Base-by-base conservation (phyloP, 345 rosid genomes). In the Sonneratia caseolaris region DNA sequence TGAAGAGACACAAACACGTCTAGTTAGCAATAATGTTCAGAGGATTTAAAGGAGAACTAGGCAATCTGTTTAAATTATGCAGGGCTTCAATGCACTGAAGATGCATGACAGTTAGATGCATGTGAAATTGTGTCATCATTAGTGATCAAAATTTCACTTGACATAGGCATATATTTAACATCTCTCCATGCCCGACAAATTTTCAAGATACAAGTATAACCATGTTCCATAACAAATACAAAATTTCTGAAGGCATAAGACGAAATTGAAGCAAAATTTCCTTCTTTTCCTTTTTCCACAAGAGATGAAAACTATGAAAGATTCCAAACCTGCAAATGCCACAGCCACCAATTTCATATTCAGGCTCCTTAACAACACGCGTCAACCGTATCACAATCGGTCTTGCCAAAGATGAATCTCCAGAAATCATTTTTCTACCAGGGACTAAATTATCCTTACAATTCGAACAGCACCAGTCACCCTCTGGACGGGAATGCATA, bases 291-390 rank as follows among this genome's bases (percentile, higher is more conserved):
- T 18, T 4, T 43, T 21, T 47, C 66, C 36, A 59, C 59, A 75
- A 73, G 37, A 69, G 59, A 42, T 47, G 51, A 27, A 3, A 72
- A 43, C 10, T 49, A 18, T 21, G 35, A 37, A 21, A 72, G 43
- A 32, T 36, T 72, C 35, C 49, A 36, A 47, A 96, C 99, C 99
- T 89, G 88, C 99, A 96, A 74, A 96, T 74, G 74, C 75, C 93
- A 83, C 99, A 96, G 71, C 98, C 98, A 67, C 98, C 99, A 77
- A 86, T 83, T 57, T 90, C 98, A 81, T 76, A 73, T 83, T 88
- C 92, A 75, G 88, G 94, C 22, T 85, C 84, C 77, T 86, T 89
- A 61, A 91, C 94, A 49, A 83, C 91, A 71, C 89, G 86, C 37
- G 84, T 82, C 76, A 83, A 78, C 72, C 90, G 85, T 67, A 90